Evolutionary conservation across 176 grass and related monocot genomes (phyloP), one percentile per base, ranked within the genome.

Genomic region (Carex myosuroides): DNA sequence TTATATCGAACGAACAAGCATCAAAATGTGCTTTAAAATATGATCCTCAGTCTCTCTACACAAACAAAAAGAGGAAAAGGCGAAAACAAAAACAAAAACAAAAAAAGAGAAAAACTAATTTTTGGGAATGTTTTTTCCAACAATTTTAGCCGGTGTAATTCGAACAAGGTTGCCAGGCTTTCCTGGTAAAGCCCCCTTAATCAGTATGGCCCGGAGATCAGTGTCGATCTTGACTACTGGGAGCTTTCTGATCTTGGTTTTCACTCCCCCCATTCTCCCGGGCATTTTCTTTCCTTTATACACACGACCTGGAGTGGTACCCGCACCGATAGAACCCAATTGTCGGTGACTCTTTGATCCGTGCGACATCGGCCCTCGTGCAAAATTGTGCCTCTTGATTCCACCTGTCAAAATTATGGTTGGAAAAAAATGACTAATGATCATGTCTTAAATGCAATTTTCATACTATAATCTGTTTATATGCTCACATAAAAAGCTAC

Each of bases 281-380:
- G 93, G 91, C 93, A 99, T 99, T 83, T 99, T 99, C 55, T 95
- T 99, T 21, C 96, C 96, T 82, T 85, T 85, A 88, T 95, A 99
- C 13, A 99, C 96, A 1, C 91, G 85, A 14, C 96, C 96, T 0
- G 93, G 96, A 3, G 96, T 99, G 0, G 91, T 99, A 3, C 96
- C 96, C 0, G 96, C 93, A 65, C 95, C 95, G 2, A 98, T 98
- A 0, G 96, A 98, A 93, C 96, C 96, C 55, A 99, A 88, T 13
- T 87, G 89, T 80, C 91, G 85, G 85, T 99, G 96, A 75, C 93
- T 95, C 88, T 95, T 99, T 74, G 96, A 99, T 58, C 96, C 93
- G 68, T 95, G 96, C 12, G 91, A 90, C 96, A 99, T 99, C 24
- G 84, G 89, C 39, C 96, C 93, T 30, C 96, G 88, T 64, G 86